phyloP scores from a whole-genome alignment of 2,329 filamentous ascomycete genomes.

The Xylariales sp. region DNA sequence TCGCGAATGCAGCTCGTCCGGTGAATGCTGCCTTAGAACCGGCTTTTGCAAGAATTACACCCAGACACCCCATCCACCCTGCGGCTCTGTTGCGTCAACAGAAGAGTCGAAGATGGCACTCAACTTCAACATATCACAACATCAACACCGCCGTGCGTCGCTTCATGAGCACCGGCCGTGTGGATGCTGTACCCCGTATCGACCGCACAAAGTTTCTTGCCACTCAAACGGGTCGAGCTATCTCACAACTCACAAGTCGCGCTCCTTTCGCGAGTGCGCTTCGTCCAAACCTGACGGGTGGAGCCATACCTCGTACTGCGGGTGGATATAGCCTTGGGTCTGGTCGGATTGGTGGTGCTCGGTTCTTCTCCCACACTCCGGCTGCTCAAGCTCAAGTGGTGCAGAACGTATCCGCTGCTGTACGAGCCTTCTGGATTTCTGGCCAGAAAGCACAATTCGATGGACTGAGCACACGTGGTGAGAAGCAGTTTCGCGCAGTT shows the following conservation, averaged over 20 bases:
- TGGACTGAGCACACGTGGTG: constrained; percentile 66
- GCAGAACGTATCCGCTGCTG: constrained; percentile 89
- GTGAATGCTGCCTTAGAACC: constrained; percentile 43
- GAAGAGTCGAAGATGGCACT: constrained; percentile 46
- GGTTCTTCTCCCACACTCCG: constrained; percentile 88
- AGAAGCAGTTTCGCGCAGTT: constrained; percentile 76
- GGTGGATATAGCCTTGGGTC: constrained; percentile 81
- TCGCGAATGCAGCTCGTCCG: constrained; percentile 40
- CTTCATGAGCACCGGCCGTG: constrained; percentile 41
- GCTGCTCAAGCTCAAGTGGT: constrained; percentile 84
- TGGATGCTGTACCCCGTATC: constrained; percentile 30
- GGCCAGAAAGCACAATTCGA: constrained; percentile 87
- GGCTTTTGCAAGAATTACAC: constrained; percentile 36
- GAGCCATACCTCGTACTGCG: constrained; percentile 75
- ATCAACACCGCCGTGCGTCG: constrained; percentile 43
- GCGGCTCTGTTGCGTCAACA: constrained; percentile 45
- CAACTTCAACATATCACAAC: constrained; percentile 36
- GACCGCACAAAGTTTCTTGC: constrained; percentile 45
- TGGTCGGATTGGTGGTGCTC: constrained; percentile 63
- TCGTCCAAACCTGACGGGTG: constrained; percentile 87
- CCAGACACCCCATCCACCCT: constrained; percentile 50
- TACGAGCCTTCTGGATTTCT: constrained; percentile 87
- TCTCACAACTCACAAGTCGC: constrained; percentile 62
- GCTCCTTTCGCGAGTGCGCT: constrained; percentile 86
- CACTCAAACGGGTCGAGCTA: constrained; percentile 44